Evolutionary conservation across 2,329 filamentous ascomycete genomes (phyloP), one percentile per base, ranked within the genome.

Genomic region (Phaeosphaeriaceae sp.): DNA sequence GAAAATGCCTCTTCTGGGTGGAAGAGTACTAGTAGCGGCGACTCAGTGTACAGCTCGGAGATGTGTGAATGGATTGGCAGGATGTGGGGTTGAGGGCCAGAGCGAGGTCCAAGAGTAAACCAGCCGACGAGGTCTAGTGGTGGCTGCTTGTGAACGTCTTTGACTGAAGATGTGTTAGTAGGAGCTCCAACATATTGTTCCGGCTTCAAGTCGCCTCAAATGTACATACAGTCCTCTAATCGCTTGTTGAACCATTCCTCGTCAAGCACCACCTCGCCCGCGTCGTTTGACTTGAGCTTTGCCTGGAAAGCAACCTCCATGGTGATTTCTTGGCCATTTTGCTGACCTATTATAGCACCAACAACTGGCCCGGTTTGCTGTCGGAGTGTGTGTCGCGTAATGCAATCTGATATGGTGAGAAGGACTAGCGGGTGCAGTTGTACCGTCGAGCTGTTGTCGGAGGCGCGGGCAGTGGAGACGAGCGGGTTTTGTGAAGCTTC

Each of bases 381-480:
- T 59, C 95, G 88, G 56, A 97, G 85, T 1, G 90, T 92, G 78
- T 97, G 94, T 60, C 95, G 88, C 58, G 94, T 97, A 77, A 98
- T 93, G 78, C 97, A 96, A 79, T 99, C 95, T 68, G 94, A 97
- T 71, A 99, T 95, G 65, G 91, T 96, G 80, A 99, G 91, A 66
- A 98, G 90, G 53, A 97, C 94, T 50, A 99, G 89, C 24, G 95
- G 95, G 73, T 99, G 95, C 19, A 99, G 88, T 69, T 93, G 88
- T 56, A 93, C 88, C 65, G 93, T 90, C 47, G 96, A 87, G 52
- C 88, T 88, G 21, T 89, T 90, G 78, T 95, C 92, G 44, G 87
- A 88, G 72, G 74, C 76, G 60, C 78, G 79, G 49, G 74, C 73
- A 46, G 70, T 79, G 17, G 81, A 80, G 49, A 83, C 65, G 23